Evolutionary conservation across 371 early-diverging fungal species (phyloP), one percentile per base, ranked within the genome.

Genomic region (Mortierella sp.): DNA sequence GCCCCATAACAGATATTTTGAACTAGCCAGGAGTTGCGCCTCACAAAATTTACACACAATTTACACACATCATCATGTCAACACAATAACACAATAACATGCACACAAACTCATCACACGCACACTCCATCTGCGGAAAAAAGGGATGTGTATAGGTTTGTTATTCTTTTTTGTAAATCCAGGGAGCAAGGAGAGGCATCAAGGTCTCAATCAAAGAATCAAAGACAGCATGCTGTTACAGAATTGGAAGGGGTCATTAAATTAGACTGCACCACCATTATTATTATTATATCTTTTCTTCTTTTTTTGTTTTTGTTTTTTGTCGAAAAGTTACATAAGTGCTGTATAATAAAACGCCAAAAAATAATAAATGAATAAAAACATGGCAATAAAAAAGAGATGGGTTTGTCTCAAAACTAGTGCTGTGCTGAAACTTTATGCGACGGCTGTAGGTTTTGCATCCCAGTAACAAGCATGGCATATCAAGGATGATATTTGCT

Each of bases 381-480:
- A 14, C 49, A 20, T 20, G 20, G 49, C 49, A 40, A 11, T 40
- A 14, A 40, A 9, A 40, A 40, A 5, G 14, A 40, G 9, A 30
- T 30, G 4, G 30, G 30, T 1, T 30, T 30, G 30, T 30, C 30
- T 30, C 30, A 30, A 30, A 30, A 30, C 30, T 2, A 30, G 30
- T 30, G 30, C 30, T 40, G 5, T 9, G 14, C 43, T 40, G 43
- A 40, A 51, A 22, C n/a, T 62, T 58, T 43, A 45, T 49, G n/a
- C 49, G 0, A 40, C 22, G 28, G 43, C 37, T 40, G 43, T 40
- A 6, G 64, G 16, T 20, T 69, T 65, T 5, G 55, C 11, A 32
- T 76, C 77, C 77, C 77, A 76, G 28, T 67, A 78, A 45, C 78
- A 78, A 6, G 68, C 66, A 61, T 78, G 78, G 62, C 78, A 78